phyloP scores from a whole-genome alignment of 75 land plant species.

The Picea glauca region DNA sequence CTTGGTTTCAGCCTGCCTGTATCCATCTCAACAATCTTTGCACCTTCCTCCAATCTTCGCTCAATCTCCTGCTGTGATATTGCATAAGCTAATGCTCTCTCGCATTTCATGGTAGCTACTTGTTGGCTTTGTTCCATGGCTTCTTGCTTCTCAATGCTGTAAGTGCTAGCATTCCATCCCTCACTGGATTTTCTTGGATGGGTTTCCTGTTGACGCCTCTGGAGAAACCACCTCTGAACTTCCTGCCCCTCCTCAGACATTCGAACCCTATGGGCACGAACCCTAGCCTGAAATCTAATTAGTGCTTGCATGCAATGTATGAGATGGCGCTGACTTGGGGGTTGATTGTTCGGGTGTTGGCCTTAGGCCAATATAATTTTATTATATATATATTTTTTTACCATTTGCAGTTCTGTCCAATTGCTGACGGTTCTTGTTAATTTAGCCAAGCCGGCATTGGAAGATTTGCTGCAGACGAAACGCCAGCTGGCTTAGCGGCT shows the following conservation, averaged over 20 bases:
- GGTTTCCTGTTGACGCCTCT: slow-evolving; percentile 23
- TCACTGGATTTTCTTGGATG: slow-evolving; percentile 1
- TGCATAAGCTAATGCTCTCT: slow-evolving; percentile 30
- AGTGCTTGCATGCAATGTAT: slow-evolving; percentile 83
- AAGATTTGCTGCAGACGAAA: slow-evolving; percentile 32
- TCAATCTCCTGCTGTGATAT: slow-evolving; percentile 21
- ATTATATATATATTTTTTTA: too few species aligned
- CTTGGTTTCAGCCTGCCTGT: slow-evolving; percentile 22
- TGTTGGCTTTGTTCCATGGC: slow-evolving; percentile 17
- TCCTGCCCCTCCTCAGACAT: slow-evolving; percentile 55
- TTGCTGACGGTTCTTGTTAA: background rate
- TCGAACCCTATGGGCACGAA: slow-evolving; percentile 62
- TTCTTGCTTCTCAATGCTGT: slow-evolving; percentile 15
- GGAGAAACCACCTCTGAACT: slow-evolving; percentile 29
- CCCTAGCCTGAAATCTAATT: slow-evolving; percentile 63
- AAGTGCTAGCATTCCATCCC: slow-evolving; percentile 25
- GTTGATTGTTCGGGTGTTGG: too few species aligned
- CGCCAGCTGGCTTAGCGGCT: slow-evolving; percentile 58
- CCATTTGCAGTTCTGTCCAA: too few species aligned
- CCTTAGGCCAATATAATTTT: slow-evolving; percentile 12
- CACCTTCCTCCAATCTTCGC: slow-evolving; percentile 38
- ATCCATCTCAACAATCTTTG: slow-evolving; percentile 76
- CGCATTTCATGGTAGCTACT: slow-evolving; percentile 19
- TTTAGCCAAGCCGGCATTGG: slow-evolving; percentile 23
- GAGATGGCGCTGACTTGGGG: too few species aligned